Base-by-base conservation (phyloP, 2,329 filamentous ascomycete genomes). In the Aspergillus pseudoterreus region DNA sequence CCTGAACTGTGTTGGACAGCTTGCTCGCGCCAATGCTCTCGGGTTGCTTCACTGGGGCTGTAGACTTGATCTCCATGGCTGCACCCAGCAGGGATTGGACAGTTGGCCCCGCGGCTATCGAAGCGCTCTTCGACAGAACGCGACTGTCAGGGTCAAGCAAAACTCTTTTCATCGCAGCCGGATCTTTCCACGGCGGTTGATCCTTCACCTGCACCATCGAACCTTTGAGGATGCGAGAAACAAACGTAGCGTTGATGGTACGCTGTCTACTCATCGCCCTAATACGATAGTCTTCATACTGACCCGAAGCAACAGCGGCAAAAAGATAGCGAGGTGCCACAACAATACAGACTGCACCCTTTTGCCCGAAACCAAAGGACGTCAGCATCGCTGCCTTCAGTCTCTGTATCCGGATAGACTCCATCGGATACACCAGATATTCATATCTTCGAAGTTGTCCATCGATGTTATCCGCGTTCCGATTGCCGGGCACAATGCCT, bases 381-480 rank as follows among this genome's bases (percentile, higher is more conserved):
- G 69, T 75, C 15, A 75, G 55, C 19, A 63, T 64, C 45, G 71
- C 69, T 2, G 73, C 72, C 32, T 70, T 71, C 4, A 71, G 42
- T 3, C 57, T 59, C 0, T 52, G 38, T 3, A 45, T 52, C n/a
- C 54, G 53, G 1, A 71, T 56, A 1, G 56, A 57, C 5, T 58
- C 35, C 43, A 55, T 60, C 0, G 70, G 71, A 45, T 68, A 75
- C 1, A 65, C 60, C 2, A 75, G 58, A 30, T 69, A 60, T n/a
- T 66, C 56, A 44, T 56, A 66, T n/a, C 59, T 49, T 33, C 57
- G 51, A 2, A 74, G 58, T 9, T 55, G 39, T 3, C 33, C 42
- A 27, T 97, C 92, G 50, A 97, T 84, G 59, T 97, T 97, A 78
- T 97, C 92, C 47, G 92, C 92, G 63, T 97, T 97, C 64, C 90